phyloP scores from a whole-genome alignment of 2,329 filamentous ascomycete genomes.

The Curvularia sp. region DNA sequence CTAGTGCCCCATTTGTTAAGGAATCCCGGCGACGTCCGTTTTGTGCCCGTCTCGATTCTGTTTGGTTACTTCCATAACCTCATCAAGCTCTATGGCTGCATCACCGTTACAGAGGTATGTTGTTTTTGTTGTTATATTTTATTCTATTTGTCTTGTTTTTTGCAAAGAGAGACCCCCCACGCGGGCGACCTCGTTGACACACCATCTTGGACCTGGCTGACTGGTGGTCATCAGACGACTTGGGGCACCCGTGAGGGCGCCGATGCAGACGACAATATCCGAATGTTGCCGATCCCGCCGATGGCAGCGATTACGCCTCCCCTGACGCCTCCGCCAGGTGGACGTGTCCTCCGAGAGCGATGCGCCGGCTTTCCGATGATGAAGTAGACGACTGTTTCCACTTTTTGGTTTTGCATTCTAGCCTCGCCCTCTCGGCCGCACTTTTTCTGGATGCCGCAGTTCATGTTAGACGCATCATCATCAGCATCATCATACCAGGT shows the following conservation, averaged over 20 bases:
- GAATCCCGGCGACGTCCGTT: constrained; percentile 80
- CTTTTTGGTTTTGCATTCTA: constrained; percentile 35
- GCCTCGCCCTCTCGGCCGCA: constrained; percentile 24
- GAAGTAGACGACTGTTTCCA: constrained; percentile 35
- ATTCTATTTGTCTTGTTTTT: too few relatives aligned
- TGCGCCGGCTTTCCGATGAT: constrained; percentile 37
- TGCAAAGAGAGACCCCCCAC: neutral
- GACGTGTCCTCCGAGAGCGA: constrained; percentile 47
- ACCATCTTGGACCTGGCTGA: constrained; percentile 26
- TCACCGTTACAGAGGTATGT: constrained; percentile 65
- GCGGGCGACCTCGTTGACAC: constrained; percentile 15
- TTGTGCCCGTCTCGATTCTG: constrained; percentile 81
- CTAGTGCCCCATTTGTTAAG: constrained; percentile 84
- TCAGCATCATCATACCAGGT: too few relatives aligned
- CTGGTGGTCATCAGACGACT: constrained; percentile 69
- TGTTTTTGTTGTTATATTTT: neutral
- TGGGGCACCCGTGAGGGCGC: constrained; percentile 95
- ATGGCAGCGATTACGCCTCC: constrained; percentile 46
- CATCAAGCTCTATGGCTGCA: constrained; percentile 87
- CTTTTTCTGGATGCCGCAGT: constrained; percentile 33
- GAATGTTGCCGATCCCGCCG: constrained; percentile 48
- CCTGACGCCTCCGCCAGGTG: constrained; percentile 42
- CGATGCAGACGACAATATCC: constrained; percentile 69
- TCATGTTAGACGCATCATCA: constrained; percentile 46
- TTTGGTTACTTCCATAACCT: constrained; percentile 94